These are phyloP conservation scores for Trypanosoma cruzi DNA, from an alignment of 208 protist genomes.

Conservation along the genomic window DNA sequence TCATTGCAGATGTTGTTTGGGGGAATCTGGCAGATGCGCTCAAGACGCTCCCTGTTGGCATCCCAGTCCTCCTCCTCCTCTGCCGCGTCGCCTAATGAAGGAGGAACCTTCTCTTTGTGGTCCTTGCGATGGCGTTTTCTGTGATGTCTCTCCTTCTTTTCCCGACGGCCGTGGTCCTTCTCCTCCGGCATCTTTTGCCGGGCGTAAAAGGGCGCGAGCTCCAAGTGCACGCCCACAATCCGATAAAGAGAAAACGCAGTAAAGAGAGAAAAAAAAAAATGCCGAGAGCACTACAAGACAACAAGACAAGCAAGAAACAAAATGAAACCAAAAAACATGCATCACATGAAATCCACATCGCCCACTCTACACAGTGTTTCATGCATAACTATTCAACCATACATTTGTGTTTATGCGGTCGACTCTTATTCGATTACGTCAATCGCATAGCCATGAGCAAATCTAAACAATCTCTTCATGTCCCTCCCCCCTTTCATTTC, in stretches of 20 bases:
- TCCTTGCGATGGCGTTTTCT: conserved; percentile 15
- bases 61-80: conserved; percentile 51
- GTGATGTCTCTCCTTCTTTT: conserved; percentile 20
- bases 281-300: neutral
- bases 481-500: too few species aligned
- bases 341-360: neutral
- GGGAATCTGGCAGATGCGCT: conserved; percentile 50
- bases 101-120: conserved; percentile 8
- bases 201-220: neutral
- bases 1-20: conserved; percentile 88
- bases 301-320: neutral
- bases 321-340: neutral
- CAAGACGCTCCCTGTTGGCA: conserved; percentile 59
- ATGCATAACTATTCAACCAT: too few species aligned
- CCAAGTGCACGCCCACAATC: neutral
- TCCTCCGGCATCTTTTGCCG: conserved; percentile 14
- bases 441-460: too few species aligned
- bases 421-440: too few species aligned
- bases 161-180: conserved; percentile 9
- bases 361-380: too few species aligned
- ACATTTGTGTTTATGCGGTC: too few species aligned
- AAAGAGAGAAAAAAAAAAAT: conserved; percentile 16
- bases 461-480: too few species aligned
- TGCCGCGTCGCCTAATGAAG: neutral
- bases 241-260: conserved; percentile 15